A percentile compares a stretch with the other conserved stretches of the same genome.
Evolutionary conservation across 2,329 filamentous ascomycete species (phyloP).

Genomic region (Epichloe uncinata): DNA sequence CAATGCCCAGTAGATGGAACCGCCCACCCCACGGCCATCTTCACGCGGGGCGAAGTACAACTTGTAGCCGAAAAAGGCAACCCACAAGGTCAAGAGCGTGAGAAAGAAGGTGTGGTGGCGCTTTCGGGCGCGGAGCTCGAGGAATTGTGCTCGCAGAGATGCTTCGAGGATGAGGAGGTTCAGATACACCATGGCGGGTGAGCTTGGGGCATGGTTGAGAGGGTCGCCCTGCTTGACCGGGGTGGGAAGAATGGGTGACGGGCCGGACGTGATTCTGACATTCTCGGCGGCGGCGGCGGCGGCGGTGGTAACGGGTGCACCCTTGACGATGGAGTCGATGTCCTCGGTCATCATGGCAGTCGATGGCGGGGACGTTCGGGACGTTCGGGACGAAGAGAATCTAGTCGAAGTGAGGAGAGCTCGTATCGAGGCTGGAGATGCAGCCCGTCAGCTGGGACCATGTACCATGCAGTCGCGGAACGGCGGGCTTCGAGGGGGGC

Average conservation of each 20-base stretch:
- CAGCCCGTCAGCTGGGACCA: constrained; percentile 2
- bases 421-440: background rate
- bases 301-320: constrained; percentile 53
- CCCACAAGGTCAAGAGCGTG: constrained; percentile 66
- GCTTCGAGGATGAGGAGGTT: constrained; percentile 96
- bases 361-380: background rate
- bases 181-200: constrained; percentile 91
- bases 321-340: constrained; percentile 87
- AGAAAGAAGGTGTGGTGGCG: constrained; percentile 92
- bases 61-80: constrained; percentile 72
- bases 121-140: constrained; percentile 74
- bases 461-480: constrained; percentile 1
- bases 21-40: constrained; percentile 81
- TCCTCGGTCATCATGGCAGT: constrained; percentile 42
- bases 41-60: constrained; percentile 93
- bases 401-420: background rate
- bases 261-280: constrained; percentile 25
- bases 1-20: constrained; percentile 91
- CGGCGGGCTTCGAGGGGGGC: background rate
- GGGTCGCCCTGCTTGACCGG: constrained; percentile 48
- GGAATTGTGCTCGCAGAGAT: constrained; percentile 82
- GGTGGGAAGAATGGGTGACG: constrained; percentile 30
- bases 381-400: background rate
- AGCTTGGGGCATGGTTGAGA: constrained; percentile 70
- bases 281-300: constrained; percentile 27